phyloP scores from a whole-genome alignment of 2,329 filamentous ascomycete species.

The Hymenoscyphus occultus region DNA sequence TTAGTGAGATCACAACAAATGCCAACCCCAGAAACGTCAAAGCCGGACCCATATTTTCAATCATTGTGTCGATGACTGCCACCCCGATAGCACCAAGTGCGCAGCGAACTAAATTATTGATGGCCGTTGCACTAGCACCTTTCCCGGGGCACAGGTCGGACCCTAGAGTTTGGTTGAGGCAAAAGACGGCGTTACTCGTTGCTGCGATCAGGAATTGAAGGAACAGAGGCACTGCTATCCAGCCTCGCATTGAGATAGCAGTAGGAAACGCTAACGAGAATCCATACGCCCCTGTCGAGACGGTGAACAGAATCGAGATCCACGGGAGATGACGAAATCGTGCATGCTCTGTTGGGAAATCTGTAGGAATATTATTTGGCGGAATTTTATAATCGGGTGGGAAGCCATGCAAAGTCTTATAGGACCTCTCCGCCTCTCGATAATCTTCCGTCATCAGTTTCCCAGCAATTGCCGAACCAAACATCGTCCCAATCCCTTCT shows the following conservation, averaged over 20 bases:
- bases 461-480: constrained; percentile 41
- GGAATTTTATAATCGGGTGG: no score
- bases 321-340: constrained; percentile 38
- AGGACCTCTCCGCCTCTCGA: constrained; percentile 31
- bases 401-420: no score
- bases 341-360: constrained; percentile 43
- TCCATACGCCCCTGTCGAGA: constrained; percentile 38
- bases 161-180: constrained; percentile 36
- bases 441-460: constrained; percentile 42
- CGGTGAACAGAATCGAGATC: constrained; percentile 39
- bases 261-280: constrained; percentile 25
- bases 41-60: constrained; percentile 28
- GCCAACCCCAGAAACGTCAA: constrained; percentile 23
- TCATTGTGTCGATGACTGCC: constrained; percentile 24
- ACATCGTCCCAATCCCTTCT: constrained; percentile 19
- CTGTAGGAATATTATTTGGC: constrained; percentile 25
- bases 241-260: constrained; percentile 7
- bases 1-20: constrained; percentile 14
- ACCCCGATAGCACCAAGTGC: constrained; percentile 35
- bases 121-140: constrained; percentile 37
- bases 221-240: constrained; percentile 31
- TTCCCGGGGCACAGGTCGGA: constrained; percentile 36
- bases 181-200: constrained; percentile 38
- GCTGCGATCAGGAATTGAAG: constrained; percentile 39
- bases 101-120: constrained; percentile 38